phyloP scores from a whole-genome alignment of 2,329 filamentous ascomycete species.

The Ophiostoma sp. region DNA sequence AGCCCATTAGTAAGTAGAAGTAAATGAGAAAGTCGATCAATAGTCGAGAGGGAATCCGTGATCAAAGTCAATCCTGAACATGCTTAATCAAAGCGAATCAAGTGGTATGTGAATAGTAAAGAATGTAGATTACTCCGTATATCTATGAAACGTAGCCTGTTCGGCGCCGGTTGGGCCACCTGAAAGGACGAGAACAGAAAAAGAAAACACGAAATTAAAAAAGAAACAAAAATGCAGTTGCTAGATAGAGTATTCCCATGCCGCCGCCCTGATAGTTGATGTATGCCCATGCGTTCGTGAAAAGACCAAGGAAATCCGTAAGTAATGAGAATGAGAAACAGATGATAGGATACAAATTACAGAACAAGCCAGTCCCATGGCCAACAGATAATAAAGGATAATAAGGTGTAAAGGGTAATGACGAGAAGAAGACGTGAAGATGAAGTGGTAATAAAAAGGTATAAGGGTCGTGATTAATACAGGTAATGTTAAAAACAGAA shows the following conservation, averaged over 20 bases:
- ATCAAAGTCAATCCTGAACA: too few relatives aligned
- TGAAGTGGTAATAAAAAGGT: background rate
- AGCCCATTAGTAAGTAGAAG: background rate
- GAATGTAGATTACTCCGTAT: background rate
- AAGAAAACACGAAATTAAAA: background rate
- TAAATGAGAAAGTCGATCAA: too few relatives aligned
- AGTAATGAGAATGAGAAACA: slow-evolving; percentile 5
- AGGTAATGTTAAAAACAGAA: slow-evolving; percentile 24
- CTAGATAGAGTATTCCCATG: slow-evolving; percentile 14
- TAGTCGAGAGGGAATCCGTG: too few relatives aligned
- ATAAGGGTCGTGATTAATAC: slow-evolving; percentile 29
- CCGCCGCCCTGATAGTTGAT: slow-evolving; percentile 12
- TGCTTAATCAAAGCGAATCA: too few relatives aligned
- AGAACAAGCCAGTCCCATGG: background rate
- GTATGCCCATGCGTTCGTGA: slow-evolving; percentile 12
- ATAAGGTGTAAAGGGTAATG: background rate
- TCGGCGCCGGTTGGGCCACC: background rate
- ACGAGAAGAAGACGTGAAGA: background rate
- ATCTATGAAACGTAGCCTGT: slow-evolving; percentile 7
- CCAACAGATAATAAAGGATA: background rate
- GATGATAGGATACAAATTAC: background rate
- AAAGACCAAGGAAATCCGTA: slow-evolving; percentile 13
- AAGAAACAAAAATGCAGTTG: slow-evolving; percentile 9
- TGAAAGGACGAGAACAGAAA: background rate
- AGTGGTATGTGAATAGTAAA: background rate